These are phyloP conservation scores for Asterochloris sp. DNA, from an alignment of 139 green algal species.

Conservation along the genomic window DNA sequence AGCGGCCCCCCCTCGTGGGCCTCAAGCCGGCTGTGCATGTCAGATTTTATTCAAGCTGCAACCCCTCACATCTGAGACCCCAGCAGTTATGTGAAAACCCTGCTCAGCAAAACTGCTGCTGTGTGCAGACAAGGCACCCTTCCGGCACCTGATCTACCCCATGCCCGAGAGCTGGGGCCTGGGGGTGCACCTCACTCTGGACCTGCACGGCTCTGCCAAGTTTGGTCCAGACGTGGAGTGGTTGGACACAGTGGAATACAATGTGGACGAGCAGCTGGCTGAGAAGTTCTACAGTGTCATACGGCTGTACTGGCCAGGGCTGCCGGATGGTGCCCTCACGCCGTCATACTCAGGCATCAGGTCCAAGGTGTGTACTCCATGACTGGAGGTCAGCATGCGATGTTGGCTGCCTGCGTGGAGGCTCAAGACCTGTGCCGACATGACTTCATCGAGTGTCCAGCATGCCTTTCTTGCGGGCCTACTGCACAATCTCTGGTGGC, in stretches of 20 bases:
- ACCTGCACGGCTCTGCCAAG: constrained; percentile 63
- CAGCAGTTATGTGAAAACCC: no score
- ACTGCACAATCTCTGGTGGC: no score
- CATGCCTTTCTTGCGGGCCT: no score
- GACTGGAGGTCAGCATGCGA: background rate
- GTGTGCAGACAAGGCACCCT: constrained; percentile 40
- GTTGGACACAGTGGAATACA: constrained; percentile 61
- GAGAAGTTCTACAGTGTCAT: constrained; percentile 67
- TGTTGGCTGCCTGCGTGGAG: no score
- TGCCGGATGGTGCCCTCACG: constrained; percentile 61
- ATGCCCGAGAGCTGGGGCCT: constrained; percentile 77
- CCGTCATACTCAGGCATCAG: constrained; percentile 63
- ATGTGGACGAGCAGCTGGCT: constrained; percentile 45
- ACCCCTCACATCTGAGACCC: no score
- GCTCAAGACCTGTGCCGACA: no score
- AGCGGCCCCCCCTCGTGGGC: background rate
- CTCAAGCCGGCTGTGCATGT: no score
- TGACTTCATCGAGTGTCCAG: no score
- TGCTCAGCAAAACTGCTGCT: no score
- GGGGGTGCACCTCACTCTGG: constrained; percentile 86
- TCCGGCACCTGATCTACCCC: constrained; percentile 81
- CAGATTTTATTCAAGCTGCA: no score
- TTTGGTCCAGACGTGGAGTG: constrained; percentile 95
- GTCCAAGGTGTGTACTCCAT: constrained; percentile 37
- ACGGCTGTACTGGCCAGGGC: constrained; percentile 65